Evolutionary conservation across 495 filamentous ascomycete species (phyloP).

Genomic region (Aspergillus sclerotioniger): DNA sequence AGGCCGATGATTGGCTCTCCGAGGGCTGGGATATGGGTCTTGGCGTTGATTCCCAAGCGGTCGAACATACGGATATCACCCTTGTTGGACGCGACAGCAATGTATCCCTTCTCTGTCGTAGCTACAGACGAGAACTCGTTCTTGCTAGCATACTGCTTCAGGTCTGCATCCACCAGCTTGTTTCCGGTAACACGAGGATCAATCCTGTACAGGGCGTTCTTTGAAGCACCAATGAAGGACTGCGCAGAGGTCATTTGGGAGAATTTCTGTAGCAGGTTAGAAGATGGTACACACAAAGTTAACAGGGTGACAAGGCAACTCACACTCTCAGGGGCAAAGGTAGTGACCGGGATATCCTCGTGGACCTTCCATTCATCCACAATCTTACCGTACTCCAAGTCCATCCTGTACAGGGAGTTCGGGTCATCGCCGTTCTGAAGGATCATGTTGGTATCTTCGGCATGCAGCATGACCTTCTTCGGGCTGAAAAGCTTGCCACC

Average conservation of each 20-base stretch:
- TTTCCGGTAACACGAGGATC: constrained; percentile 87
- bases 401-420: constrained; percentile 95
- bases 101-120: constrained; percentile 92
- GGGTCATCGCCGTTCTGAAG: constrained; percentile 82
- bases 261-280: constrained; percentile 67
- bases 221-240: constrained; percentile 87
- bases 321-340: constrained; percentile 85
- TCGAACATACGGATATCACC: constrained; percentile 97
- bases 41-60: constrained; percentile 92
- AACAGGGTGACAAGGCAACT: too few relatives aligned
- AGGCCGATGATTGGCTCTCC: constrained; percentile 94
- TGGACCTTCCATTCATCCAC: constrained; percentile 99
- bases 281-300: neutral
- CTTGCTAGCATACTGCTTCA: constrained; percentile 95
- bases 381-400: constrained; percentile 97
- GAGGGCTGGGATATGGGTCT: constrained; percentile 93
- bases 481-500: constrained; percentile 86
- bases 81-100: constrained; percentile 95
- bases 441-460: constrained; percentile 89
- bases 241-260: constrained; percentile 95
- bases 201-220: constrained; percentile 89
- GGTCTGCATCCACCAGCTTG: constrained; percentile 87
- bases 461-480: constrained; percentile 97
- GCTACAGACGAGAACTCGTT: constrained; percentile 93
- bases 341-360: constrained; percentile 88